These are phyloP conservation scores for Sclerotinia trifoliorum DNA, from an alignment of 2,329 filamentous ascomycete genomes.

Conservation along the genomic window DNA sequence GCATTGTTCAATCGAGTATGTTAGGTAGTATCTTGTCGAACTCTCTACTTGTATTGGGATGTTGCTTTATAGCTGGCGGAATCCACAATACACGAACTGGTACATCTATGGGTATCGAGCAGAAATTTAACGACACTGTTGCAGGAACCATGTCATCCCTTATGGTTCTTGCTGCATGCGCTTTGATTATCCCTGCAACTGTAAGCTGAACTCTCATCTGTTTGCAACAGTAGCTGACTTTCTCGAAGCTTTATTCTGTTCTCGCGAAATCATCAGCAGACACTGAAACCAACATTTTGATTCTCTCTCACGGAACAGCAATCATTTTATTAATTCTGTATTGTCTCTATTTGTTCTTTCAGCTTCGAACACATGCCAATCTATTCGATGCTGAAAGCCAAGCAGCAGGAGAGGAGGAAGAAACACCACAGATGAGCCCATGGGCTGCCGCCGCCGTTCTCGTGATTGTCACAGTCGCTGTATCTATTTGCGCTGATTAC, in stretches of 20 bases:
- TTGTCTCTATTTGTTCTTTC: constrained; percentile 73
- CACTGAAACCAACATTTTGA: constrained; percentile 58
- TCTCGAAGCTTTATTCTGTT: constrained; percentile 60
- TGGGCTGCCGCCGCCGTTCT: constrained; percentile 49
- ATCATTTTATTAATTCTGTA: constrained; percentile 74
- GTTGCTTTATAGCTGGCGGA: constrained; percentile 76
- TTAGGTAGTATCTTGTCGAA: constrained; percentile 94
- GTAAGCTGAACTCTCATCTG: constrained; percentile 40
- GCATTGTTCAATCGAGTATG: constrained; percentile 96
- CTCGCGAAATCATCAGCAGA: constrained; percentile 49
- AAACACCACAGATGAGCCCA: constrained; percentile 20
- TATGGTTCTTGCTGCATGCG: constrained; percentile 73
- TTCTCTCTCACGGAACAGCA: constrained; percentile 72
- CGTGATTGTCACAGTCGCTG: constrained; percentile 64
- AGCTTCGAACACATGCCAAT: constrained; percentile 70
- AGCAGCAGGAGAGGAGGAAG: constrained; percentile 27
- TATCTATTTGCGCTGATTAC: constrained; percentile 72
- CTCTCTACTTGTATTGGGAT: constrained; percentile 80
- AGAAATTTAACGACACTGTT: constrained; percentile 72
- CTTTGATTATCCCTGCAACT: constrained; percentile 75
- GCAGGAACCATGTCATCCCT: constrained; percentile 73
- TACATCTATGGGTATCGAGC: constrained; percentile 51
- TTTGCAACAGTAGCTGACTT: constrained; percentile 20
- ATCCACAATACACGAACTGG: constrained; percentile 49
- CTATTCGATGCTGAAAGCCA: constrained; percentile 61